phyloP scores from a whole-genome alignment of 2,329 filamentous ascomycete species.

The Aureobasidium sp. region DNA sequence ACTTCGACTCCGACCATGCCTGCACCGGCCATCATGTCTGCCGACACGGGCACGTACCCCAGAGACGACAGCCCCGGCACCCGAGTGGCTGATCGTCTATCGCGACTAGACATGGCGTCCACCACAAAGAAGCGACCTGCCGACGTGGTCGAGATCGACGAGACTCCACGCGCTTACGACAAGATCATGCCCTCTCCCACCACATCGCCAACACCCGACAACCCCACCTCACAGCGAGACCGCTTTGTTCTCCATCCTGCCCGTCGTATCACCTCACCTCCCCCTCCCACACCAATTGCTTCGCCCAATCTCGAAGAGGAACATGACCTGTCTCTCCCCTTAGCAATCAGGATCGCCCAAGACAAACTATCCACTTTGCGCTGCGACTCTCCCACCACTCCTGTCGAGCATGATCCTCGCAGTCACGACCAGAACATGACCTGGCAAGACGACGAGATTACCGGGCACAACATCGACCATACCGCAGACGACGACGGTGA shows the following conservation, averaged over 20 bases:
- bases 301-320: not conserved
- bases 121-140: not conserved
- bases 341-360: not conserved
- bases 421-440: constrained; percentile 27
- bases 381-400: not conserved
- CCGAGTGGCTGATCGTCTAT: not conserved
- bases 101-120: not conserved
- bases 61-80: constrained; percentile 5
- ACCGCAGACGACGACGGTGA: constrained; percentile 49
- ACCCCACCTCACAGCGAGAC: not conserved
- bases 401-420: not conserved
- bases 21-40: not conserved
- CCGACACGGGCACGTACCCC: not conserved
- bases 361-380: constrained; percentile 5
- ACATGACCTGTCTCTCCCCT: not conserved
- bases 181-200: not conserved
- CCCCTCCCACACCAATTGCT: not conserved
- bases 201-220: not conserved
- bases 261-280: constrained; percentile 7
- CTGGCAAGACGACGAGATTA: constrained; percentile 56
- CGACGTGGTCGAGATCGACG: not conserved
- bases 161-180: constrained; percentile 4
- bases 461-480: constrained; percentile 45
- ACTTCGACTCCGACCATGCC: no score
- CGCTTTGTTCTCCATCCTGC: constrained; percentile 4